Percentiles rank a stretch among this genome's conserved stretches.
Evolutionary conservation across 305 asterid genomes (phyloP).

Genomic region (Nicotiana rustica): DNA sequence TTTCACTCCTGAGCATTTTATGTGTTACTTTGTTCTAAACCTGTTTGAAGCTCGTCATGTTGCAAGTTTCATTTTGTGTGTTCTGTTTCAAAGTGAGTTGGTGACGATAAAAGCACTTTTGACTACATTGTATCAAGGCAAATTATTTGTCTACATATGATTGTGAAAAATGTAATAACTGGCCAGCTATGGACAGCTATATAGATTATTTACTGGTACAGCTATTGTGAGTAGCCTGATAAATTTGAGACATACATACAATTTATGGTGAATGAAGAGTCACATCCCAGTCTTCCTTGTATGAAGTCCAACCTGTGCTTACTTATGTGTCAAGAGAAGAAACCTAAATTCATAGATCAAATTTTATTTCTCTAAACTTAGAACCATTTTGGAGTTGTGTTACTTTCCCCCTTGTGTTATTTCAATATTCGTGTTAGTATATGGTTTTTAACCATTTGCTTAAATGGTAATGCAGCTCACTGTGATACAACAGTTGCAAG

Average conservation of each 20-base stretch:
- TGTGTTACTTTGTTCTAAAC: not conserved
- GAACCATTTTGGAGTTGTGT: not conserved
- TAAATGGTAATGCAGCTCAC: conserved; percentile 56
- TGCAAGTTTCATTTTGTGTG: not conserved
- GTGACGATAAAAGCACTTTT: not conserved
- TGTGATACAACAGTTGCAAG: conserved; percentile 67
- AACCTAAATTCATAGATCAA: not conserved
- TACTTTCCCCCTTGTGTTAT: not conserved
- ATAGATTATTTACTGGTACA: not conserved
- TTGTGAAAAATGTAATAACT: not conserved
- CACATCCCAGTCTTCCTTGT: not conserved
- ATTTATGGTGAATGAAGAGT: not conserved
- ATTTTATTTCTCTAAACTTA: not conserved
- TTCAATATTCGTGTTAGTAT: not conserved
- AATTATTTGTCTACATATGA: not conserved
- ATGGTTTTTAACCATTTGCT: not conserved
- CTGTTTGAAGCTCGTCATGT: not conserved
- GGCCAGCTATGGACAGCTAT: not conserved
- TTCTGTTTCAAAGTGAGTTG: not conserved
- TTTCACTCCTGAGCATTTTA: not conserved
- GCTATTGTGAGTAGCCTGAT: not conserved
- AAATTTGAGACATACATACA: not conserved
- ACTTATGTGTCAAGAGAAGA: not conserved
- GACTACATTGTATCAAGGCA: not conserved
- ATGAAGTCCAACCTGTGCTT: not conserved